These are phyloP conservation scores for Mimosa pudica DNA, from an alignment of 306 rosid genomes.

Conservation along the genomic window DNA sequence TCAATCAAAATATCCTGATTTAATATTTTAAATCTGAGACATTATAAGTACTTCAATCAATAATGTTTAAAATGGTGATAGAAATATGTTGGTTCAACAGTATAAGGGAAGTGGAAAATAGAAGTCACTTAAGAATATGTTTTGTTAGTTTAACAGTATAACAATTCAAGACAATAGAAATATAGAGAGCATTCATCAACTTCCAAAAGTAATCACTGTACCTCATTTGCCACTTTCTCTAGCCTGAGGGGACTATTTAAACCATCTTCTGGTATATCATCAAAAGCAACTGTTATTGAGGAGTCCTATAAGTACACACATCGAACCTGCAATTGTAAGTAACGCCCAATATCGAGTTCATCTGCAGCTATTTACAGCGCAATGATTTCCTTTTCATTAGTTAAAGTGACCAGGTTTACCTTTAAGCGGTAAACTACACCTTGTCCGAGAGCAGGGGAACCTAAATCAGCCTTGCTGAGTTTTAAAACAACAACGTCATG, in stretches of 20 bases:
- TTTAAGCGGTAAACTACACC: slow-evolving; percentile 93
- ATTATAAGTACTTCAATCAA: background rate
- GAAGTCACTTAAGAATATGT: slow-evolving; percentile 13
- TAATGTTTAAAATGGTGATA: background rate
- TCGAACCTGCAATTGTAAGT: slow-evolving; percentile 40
- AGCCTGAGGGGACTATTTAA: slow-evolving; percentile 81
- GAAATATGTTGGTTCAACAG: background rate
- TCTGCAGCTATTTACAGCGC: slow-evolving; percentile 20
- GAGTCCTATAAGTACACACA: slow-evolving; percentile 67
- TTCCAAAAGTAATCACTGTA: slow-evolving; percentile 33
- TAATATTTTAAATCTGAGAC: background rate
- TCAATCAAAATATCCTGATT: slow-evolving; percentile 19
- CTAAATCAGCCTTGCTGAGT: slow-evolving; percentile 92
- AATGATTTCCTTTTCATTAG: slow-evolving; percentile 14
- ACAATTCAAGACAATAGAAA: background rate
- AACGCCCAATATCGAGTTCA: slow-evolving; percentile 31
- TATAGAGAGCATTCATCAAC: background rate
- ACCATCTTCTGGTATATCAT: slow-evolving; percentile 97
- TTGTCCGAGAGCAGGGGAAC: slow-evolving; percentile 92
- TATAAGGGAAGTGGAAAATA: background rate
- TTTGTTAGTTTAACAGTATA: slow-evolving; percentile 16
- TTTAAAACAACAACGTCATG: slow-evolving; percentile 94
- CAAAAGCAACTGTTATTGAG: slow-evolving; percentile 92
- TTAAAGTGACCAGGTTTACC: slow-evolving; percentile 50
- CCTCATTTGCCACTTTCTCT: slow-evolving; percentile 97